Base-by-base conservation (phyloP, 2,329 filamentous ascomycete species). In the Harringtonia lauricola region DNA sequence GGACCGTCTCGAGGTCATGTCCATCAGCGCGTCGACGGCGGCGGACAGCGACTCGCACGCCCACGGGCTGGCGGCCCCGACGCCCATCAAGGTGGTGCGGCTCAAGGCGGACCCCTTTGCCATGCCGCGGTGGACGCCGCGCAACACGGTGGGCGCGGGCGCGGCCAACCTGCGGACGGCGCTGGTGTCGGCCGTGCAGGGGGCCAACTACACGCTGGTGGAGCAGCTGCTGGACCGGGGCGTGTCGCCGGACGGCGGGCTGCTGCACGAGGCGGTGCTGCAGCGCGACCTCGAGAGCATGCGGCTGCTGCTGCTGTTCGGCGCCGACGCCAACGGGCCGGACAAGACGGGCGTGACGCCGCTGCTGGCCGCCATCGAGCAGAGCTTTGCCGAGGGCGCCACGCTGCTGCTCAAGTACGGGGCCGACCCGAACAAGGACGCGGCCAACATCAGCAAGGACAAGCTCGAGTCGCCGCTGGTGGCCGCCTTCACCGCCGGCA, bases 391-490 rank as follows among this genome's bases (percentile, higher is more conserved):
- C 34, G 72, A 74, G 19, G 76, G 70, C 3, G 75, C 77, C 0
- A 71, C 71, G 26, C 61, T 73, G 41, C 67, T 84, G 5, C 66
- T 81, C 50, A 80, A 81, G 59, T 82, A 83, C 48, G 76, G 78
- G 12, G 75, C 74, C 15, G 74, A 76, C 54, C 69, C 70, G 10
- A 77, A 77, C 53, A 62, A 74, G 37, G 58, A 41, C 13, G 63
- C 66, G 1, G 62, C 66, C 2, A 70, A 74, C 1, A 57, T 66
- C 0, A 67, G 72, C 10, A 42, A 46, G 41, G 48, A 47, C 40
- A 30, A 28, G 9, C 58, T 65, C 4, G 76, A 81, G 48, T 71
- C 73, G 1, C 71, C 80, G 0, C 62, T 83, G 28, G 64, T 67
- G 17, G 51, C 68, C 40, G 67, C 77, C 15, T 64, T 70, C 37